Base-by-base conservation (phyloP, 2,329 filamentous ascomycete genomes). In the Aspergillus vadensis region DNA sequence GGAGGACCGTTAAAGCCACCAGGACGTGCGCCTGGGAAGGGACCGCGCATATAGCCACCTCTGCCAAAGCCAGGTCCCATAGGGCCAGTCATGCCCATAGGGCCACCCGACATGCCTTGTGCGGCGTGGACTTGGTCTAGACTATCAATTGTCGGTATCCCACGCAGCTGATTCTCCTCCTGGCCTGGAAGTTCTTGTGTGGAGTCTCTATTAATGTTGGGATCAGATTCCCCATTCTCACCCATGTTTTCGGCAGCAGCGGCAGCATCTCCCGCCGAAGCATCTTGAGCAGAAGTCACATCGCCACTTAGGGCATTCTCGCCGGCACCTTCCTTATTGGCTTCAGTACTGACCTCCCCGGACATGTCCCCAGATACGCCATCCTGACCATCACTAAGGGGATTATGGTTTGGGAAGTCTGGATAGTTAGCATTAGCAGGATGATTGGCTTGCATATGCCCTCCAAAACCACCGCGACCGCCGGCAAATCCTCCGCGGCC, bases 401-500 rank as follows among this genome's bases (percentile, higher is more conserved):
- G 63, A 59, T 69, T 65, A 65, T 74, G 74, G 63, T 71, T 71
- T 59, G 71, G 67, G 59, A 72, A 71, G 7, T 66, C 63, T 65
- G 69, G 58, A 61, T 67, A 61, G 69, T 77, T 77, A 76, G 74
- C 64, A 65, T 74, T 68, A 65, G 64, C 57, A 44, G 65, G 60
- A 43, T 68, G 72, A 68, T 74, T 74, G 71, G 70, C 70, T 60
- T 77, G 74, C 66, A 73, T 74, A 62, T 69, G 74, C 25, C 53
- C 57, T 27, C 76, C 66, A 65, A 72, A 78, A 23, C 74, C 76
- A 44, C 75, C 73, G 57, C 72, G 65, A 59, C 74, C 72, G 58
- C 82, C 81, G 67, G 80, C 77, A 67, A 80, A 82, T 62, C 83
- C 83, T 58, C 86, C 86, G 70, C 86, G 85, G 59, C 85, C 86